These are phyloP conservation scores for Nissolia schottii DNA, from an alignment of 306 rosid species.

Conservation along the genomic window DNA sequence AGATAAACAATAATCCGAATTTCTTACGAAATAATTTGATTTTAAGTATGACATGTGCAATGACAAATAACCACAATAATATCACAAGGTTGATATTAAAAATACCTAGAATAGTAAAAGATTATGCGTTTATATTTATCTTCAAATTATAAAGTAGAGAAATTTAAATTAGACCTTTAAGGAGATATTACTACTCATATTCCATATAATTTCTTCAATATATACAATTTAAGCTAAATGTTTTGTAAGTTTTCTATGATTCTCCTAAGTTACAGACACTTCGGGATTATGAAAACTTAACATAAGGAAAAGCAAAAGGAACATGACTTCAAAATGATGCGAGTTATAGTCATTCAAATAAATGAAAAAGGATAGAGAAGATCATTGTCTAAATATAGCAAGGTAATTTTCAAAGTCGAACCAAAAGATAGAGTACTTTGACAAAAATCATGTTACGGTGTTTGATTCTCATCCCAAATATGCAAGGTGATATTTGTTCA, in stretches of 20 bases:
- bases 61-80: too few species aligned
- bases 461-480: neutral
- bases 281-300: neutral
- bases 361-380: neutral
- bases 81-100: too few species aligned
- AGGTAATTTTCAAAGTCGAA: neutral
- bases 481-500: neutral
- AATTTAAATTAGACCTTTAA: too few species aligned
- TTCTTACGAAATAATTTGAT: too few species aligned
- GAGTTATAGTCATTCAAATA: neutral
- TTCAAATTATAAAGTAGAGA: too few species aligned
- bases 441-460: neutral
- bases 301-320: neutral
- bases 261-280: neutral
- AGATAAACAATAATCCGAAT: too few species aligned
- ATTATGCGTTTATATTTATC: too few species aligned
- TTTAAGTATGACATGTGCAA: too few species aligned
- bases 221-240: neutral
- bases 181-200: too few species aligned
- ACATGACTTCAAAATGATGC: neutral
- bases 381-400: too few species aligned
- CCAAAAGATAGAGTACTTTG: neutral
- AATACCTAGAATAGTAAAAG: too few species aligned
- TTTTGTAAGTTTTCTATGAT: neutral
- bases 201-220: too few species aligned